phyloP scores from a whole-genome alignment of 768 basidiomycete species.

The Rhizopogon rudus region DNA sequence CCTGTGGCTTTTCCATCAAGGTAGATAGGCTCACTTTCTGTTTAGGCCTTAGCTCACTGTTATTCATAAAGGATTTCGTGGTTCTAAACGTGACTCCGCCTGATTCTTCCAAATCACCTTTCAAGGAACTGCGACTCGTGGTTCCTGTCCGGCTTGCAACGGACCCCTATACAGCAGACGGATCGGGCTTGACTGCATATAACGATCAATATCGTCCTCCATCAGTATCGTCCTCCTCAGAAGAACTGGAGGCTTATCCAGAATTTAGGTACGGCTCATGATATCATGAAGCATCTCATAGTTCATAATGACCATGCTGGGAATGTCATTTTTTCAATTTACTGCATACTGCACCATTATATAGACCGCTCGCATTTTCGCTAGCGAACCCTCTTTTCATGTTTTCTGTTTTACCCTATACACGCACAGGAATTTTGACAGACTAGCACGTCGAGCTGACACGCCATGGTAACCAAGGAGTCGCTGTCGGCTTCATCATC shows the following conservation, averaged over 20 bases:
- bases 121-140: constrained; percentile 54
- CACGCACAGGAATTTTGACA: too few species aligned
- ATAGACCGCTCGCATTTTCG: not conserved
- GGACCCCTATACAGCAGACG: constrained; percentile 46
- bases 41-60: not conserved
- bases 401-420: too few species aligned
- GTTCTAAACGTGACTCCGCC: constrained; percentile 56
- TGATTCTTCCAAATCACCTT: constrained; percentile 48
- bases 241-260: constrained; percentile 14
- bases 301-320: not conserved
- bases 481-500: too few species aligned
- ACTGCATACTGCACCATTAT: not conserved
- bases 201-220: constrained; percentile 2
- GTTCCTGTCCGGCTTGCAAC: constrained; percentile 66
- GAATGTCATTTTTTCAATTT: not conserved
- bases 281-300: not conserved
- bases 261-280: constrained; percentile 5
- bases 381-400: not conserved
- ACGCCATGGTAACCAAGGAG: too few species aligned
- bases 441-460: too few species aligned
- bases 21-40: constrained; percentile 29
- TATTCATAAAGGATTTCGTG: constrained; percentile 54
- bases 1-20: constrained; percentile 59
- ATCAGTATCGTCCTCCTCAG: constrained; percentile 15
- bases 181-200: constrained; percentile 13